Evolutionary conservation across 2,329 filamentous ascomycete species (phyloP).

Genomic region (Ceratocystiopsis sp.): DNA sequence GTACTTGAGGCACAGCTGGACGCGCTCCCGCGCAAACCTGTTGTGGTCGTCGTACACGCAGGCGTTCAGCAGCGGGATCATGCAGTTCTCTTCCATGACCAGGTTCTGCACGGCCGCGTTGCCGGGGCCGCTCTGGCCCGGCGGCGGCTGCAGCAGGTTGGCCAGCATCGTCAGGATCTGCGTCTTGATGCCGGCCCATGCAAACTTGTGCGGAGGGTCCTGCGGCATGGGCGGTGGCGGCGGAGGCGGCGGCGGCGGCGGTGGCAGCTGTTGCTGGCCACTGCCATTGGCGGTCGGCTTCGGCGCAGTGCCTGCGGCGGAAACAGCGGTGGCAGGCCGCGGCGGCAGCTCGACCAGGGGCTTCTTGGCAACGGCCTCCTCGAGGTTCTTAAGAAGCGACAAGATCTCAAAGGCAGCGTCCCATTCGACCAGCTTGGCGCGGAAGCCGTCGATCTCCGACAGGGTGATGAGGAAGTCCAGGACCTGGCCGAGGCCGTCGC

Average conservation of each 20-base stretch:
- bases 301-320: background rate
- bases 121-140: conserved; percentile 39
- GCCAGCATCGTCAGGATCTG: conserved; percentile 83
- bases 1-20: conserved; percentile 77
- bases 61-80: conserved; percentile 76
- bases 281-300: conserved; percentile 3
- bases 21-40: conserved; percentile 82
- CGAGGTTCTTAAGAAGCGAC: conserved; percentile 70
- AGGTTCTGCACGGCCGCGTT: conserved; percentile 71
- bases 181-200: conserved; percentile 68
- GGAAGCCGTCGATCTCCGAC: conserved; percentile 69
- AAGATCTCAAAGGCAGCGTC: conserved; percentile 81
- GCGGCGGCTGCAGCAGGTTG: conserved; percentile 71
- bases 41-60: conserved; percentile 87
- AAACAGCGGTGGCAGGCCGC: background rate
- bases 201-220: conserved; percentile 45
- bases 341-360: conserved; percentile 37
- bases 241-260: conserved; percentile 17
- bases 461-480: conserved; percentile 85
- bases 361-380: conserved; percentile 74
- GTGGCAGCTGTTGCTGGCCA: conserved; percentile 11
- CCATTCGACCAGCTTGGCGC: conserved; percentile 77
- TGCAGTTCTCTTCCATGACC: conserved; percentile 68
- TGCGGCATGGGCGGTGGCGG: conserved; percentile 36
- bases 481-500: conserved; percentile 87